Evolutionary conservation across 495 filamentous ascomycete genomes (phyloP).

Genomic region (Letharia columbiana): DNA sequence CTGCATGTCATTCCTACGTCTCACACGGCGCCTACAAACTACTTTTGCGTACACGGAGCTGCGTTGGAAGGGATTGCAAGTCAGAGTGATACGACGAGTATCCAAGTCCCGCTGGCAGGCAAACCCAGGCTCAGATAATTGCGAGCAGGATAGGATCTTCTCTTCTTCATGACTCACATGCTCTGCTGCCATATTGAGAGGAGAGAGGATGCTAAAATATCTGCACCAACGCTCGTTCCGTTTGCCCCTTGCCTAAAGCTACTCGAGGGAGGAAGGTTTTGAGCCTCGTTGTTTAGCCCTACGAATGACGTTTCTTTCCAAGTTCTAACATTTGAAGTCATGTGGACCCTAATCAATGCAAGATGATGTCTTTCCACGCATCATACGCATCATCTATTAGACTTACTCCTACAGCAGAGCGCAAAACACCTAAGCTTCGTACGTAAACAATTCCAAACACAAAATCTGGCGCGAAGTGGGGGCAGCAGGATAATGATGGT

Average conservation of each 20-base stretch:
- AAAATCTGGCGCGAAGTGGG: neutral
- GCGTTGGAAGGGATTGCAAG: neutral
- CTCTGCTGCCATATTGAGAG: constrained; percentile 13
- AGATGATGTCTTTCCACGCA: neutral
- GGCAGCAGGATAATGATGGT: neutral
- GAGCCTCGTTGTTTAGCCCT: constrained; percentile 2
- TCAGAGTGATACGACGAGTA: neutral
- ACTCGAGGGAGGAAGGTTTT: neutral
- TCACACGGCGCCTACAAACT: constrained; percentile 10
- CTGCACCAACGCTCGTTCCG: neutral
- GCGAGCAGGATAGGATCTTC: neutral
- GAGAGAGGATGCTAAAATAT: neutral
- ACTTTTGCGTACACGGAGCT: neutral
- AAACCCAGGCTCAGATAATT: neutral
- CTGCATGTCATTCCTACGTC: constrained; percentile 18
- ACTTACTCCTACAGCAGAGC: neutral
- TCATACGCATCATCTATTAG: neutral
- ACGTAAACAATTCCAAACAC: neutral
- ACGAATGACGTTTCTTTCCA: neutral
- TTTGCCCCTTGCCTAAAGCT: constrained; percentile 7
- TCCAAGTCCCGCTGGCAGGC: neutral
- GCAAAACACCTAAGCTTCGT: neutral
- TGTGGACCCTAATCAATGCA: neutral
- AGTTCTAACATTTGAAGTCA: neutral
- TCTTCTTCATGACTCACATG: constrained; percentile 13